Evolutionary conservation across 352 stramenopile genomes (phyloP), one percentile per base, ranked within the genome.

Genomic region (Pythium brachiatum): DNA sequence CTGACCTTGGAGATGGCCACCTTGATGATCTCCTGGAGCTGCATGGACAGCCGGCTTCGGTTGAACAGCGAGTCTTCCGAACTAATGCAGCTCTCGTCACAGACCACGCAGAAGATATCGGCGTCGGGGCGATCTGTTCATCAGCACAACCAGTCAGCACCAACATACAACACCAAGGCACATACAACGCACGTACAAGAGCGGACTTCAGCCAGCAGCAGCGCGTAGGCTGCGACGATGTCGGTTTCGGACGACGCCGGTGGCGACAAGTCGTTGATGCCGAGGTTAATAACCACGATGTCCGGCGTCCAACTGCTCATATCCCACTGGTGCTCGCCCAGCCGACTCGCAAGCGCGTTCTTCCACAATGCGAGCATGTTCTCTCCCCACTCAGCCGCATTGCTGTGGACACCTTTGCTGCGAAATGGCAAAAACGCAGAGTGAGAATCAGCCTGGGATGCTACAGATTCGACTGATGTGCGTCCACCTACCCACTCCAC

Each of bases 51-150:
- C 61, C 86, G 84, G 38, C 85, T 89, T 54, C 86, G 81, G 60
- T 92, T 88, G 54, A 77, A 74, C 53, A 83, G 79, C 39, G 78
- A 83, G 48, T 90, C 81, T 61, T 93, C 83, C 9, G 76, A 85
- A 56, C 81, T 95, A 43, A 92, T 88, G 58, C 83, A 93, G 58
- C 77, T 78, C 60, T 94, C 81, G 43, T 94, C 83, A 51, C 86
- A 94, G 11, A 91, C 86, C n/a, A 92, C 77, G 48, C 84, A 95
- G 57, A 92, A 92, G 43, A 95, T 95, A 36, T 95, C 81, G 12
- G 86, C 86, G 23, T 89, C 67, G 3, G 86, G 86, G 4, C 86
- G 84, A 44, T 92, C 86, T 94, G 39, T 32, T 44, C 16, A 62
- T 34, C 23, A 9, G 20, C 11, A 53, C 54, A 44, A 21, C 9